Conservation (phyloP, 768 basidiomycete genomes). For the Ramaria sp. region DNA sequence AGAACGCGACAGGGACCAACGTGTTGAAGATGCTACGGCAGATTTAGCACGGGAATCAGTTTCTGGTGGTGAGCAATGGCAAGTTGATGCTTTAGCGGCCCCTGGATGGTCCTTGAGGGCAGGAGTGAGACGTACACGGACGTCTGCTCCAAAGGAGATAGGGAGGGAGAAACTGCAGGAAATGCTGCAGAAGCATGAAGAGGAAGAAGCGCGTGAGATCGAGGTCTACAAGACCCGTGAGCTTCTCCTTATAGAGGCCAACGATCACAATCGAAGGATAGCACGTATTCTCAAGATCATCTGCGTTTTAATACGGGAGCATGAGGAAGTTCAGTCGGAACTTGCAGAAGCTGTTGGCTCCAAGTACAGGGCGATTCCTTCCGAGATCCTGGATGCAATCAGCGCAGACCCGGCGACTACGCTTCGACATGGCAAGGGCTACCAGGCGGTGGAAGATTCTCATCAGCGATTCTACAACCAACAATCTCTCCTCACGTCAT, state of each 20-base stretch:
- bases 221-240: conserved; percentile 39
- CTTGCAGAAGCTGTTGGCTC: conserved; percentile 39
- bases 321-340: conserved; percentile 46
- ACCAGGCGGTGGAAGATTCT: conserved; percentile 71
- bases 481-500: conserved; percentile 27
- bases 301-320: conserved; percentile 51
- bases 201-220: conserved; percentile 46
- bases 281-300: conserved; percentile 61
- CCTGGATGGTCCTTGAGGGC: background rate
- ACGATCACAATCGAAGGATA: conserved; percentile 53
- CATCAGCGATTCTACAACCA: conserved; percentile 52
- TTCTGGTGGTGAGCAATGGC: background rate
- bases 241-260: conserved; percentile 37
- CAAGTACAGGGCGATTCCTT: conserved; percentile 40
- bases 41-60: background rate
- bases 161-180: conserved; percentile 26
- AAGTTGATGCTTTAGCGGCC: background rate
- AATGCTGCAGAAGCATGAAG: conserved; percentile 36
- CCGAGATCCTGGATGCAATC: conserved; percentile 63
- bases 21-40: background rate
- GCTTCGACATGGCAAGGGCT: conserved; percentile 50
- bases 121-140: background rate
- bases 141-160: background rate
- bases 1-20: background rate
- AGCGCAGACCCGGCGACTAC: conserved; percentile 67